Evolutionary conservation across 1,284 basidiomycete species (phyloP).

Genomic region (Xerocomus minutiporus): DNA sequence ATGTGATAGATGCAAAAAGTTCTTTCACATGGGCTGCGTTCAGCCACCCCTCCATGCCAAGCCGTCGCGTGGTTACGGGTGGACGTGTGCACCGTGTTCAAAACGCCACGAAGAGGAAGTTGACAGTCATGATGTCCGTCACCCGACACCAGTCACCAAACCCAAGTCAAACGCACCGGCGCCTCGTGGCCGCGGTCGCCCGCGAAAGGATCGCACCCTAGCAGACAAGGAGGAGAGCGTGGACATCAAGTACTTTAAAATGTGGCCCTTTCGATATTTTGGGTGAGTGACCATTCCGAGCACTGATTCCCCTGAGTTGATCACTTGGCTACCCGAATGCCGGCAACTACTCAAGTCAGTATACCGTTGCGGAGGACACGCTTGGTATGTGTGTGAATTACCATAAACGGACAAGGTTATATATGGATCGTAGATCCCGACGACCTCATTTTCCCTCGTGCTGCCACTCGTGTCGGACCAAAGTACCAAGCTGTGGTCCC

Average conservation of each 20-base stretch:
- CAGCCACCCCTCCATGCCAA: conserved; percentile 92
- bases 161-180: conserved; percentile 69
- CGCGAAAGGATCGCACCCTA: conserved; percentile 63
- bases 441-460: conserved; percentile 91
- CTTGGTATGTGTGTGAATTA: conserved; percentile 51
- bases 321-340: conserved; percentile 9
- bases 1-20: conserved; percentile 91
- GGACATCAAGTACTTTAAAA: conserved; percentile 78
- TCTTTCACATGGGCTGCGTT: conserved; percentile 94
- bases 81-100: conserved; percentile 95
- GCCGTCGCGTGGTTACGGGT: conserved; percentile 94
- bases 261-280: conserved; percentile 97
- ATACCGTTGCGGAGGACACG: conserved; percentile 90
- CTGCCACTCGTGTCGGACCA: conserved; percentile 81
- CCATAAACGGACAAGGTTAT: conserved; percentile 21
- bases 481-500: conserved; percentile 78
- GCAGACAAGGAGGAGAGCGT: conserved; percentile 74
- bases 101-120: conserved; percentile 85
- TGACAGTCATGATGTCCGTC: conserved; percentile 64
- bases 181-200: conserved; percentile 62
- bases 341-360: conserved; percentile 50
- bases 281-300: conserved; percentile 54
- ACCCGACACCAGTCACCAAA: conserved; percentile 46
- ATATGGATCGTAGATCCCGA: conserved; percentile 65
- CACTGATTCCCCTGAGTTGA: conserved; percentile 3